Percentiles rank a stretch among this genome's conserved stretches.
These are phyloP conservation scores for Quercus lobata DNA, from an alignment of 331 rosid genomes.

Conservation along the genomic window DNA sequence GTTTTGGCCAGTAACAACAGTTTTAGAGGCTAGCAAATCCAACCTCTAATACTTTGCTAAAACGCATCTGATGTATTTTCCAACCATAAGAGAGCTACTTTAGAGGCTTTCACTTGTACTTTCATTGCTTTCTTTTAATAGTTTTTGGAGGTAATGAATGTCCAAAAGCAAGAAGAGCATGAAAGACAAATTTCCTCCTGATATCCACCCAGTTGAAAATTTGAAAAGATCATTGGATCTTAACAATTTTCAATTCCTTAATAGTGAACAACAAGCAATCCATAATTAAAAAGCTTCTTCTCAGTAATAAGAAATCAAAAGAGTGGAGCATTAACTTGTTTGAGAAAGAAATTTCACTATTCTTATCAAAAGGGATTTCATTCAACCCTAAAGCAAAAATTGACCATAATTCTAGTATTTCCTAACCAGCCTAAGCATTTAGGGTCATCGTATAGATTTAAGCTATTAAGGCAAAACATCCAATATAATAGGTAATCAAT, in stretches of 20 bases:
- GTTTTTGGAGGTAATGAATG: background rate
- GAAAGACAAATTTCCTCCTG: background rate
- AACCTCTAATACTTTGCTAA: background rate
- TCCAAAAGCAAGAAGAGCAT: background rate
- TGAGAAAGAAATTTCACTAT: background rate
- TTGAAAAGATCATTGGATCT: background rate
- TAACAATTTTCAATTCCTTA: background rate
- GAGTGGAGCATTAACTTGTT: background rate
- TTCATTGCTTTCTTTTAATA: background rate
- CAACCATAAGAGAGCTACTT: background rate
- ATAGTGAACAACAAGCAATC: background rate
- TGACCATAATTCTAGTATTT: background rate
- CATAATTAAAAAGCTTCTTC: background rate
- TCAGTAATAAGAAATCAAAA: background rate
- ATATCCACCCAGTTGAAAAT: background rate
- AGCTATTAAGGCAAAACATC: background rate
- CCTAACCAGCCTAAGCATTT: background rate
- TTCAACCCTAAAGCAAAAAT: background rate
- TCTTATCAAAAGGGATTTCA: background rate
- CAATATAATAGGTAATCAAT: background rate
- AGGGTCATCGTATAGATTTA: background rate
- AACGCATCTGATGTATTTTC: background rate
- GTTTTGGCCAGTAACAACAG: background rate
- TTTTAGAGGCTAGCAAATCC: too few relatives aligned
- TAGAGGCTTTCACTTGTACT: background rate